phyloP scores from a whole-genome alignment of 805 yeast genomes.

The Geotrichum ghanense region DNA sequence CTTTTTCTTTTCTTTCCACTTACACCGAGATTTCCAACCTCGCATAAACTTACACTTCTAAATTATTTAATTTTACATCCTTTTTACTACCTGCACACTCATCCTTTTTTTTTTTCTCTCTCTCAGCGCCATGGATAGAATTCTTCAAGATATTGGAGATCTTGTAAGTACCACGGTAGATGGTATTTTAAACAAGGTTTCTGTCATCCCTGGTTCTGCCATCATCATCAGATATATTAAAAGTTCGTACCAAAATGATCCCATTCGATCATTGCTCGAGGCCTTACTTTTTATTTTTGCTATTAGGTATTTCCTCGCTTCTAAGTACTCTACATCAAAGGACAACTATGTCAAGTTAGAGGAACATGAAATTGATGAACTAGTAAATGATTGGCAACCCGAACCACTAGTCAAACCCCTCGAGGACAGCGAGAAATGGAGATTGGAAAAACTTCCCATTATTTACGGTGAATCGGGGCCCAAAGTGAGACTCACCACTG shows the following conservation, averaged over 20 bases:
- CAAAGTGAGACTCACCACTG: slow-evolving; percentile 15
- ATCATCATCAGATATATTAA: slow-evolving; percentile 49
- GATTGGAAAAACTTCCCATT: slow-evolving; percentile 50
- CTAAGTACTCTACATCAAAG: slow-evolving; percentile 65
- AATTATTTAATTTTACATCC: no score
- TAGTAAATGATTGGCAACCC: slow-evolving; percentile 87
- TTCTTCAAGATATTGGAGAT: slow-evolving; percentile 13
- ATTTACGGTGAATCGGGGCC: slow-evolving; percentile 43
- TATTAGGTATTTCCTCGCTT: slow-evolving; percentile 67
- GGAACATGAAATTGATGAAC: slow-evolving; percentile 59
- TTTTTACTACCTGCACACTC: no score
- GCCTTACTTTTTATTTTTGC: slow-evolving; percentile 69
- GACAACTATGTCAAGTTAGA: slow-evolving; percentile 47
- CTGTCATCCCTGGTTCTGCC: slow-evolving; percentile 29
- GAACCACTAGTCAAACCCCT: slow-evolving; percentile 61
- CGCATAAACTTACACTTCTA: no score
- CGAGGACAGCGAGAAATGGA: slow-evolving; percentile 45
- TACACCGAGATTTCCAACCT: no score
- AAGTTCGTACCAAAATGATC: slow-evolving; percentile 87
- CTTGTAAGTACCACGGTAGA: slow-evolving; percentile 9
- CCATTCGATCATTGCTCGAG: slow-evolving; percentile 79
- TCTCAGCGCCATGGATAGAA: slow-evolving; percentile 11
- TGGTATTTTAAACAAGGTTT: slow-evolving; percentile 4
- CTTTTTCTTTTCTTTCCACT: no score
- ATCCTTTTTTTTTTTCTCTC: no score